phyloP scores from a whole-genome alignment of 352 stramenopile species.

The Blastocystis sp. region DNA sequence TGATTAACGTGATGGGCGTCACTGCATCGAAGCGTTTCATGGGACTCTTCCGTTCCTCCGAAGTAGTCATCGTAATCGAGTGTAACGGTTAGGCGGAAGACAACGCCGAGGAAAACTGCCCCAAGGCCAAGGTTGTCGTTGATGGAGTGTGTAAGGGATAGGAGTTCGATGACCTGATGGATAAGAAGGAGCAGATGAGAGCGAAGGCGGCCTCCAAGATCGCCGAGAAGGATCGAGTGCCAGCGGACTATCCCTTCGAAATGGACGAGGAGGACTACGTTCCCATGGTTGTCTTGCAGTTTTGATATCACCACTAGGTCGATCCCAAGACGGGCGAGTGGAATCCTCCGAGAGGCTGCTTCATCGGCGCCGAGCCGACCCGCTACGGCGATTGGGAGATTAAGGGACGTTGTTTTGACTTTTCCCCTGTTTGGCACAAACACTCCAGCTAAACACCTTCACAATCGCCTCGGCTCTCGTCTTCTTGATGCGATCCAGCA shows the following conservation, averaged over 20 bases:
- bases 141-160: not conserved
- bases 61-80: not conserved
- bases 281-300: not conserved
- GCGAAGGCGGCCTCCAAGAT: not conserved
- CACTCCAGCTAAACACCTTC: not conserved
- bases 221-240: not conserved
- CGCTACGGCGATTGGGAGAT: conserved; percentile 51
- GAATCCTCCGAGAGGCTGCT: conserved; percentile 36
- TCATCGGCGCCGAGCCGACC: conserved; percentile 11
- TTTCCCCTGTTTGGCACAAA: not conserved
- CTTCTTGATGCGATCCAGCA: conserved; percentile 9
- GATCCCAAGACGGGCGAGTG: conserved; percentile 44
- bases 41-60: not conserved
- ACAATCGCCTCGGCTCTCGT: not conserved
- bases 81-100: not conserved
- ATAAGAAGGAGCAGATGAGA: conserved; percentile 23
- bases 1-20: too few species aligned
- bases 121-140: not conserved
- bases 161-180: conserved; percentile 47
- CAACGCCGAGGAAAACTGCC: conserved; percentile 10
- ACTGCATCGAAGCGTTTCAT: not conserved
- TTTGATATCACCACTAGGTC: not conserved
- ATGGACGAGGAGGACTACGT: conserved; percentile 44
- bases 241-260: conserved; percentile 33
- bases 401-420: conserved; percentile 43